Percentiles rank a stretch among this genome's conserved stretches.
These are phyloP conservation scores for Rhodotorula kratochvilovae DNA, from an alignment of 768 basidiomycete genomes.

Conservation along the genomic window DNA sequence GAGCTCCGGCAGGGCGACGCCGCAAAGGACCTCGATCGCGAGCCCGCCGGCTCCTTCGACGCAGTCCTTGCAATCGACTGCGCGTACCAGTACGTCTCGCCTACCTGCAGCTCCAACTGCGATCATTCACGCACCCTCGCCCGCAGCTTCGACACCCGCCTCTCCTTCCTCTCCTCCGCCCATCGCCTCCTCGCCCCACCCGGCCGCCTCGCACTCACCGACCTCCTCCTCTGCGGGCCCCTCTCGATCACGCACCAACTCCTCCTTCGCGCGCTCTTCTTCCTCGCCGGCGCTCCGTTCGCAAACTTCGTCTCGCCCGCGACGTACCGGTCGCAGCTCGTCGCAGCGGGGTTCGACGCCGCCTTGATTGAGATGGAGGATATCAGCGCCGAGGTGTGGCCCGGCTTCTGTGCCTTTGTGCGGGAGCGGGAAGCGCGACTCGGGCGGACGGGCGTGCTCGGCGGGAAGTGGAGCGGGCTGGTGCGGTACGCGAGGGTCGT, in stretches of 20 bases:
- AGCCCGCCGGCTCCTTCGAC: neutral
- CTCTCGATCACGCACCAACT: constrained; percentile 1
- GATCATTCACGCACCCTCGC: no score
- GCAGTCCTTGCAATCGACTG: constrained; percentile 24
- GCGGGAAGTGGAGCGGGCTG: constrained; percentile 6
- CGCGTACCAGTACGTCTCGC: constrained; percentile 21
- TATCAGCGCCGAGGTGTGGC: constrained; percentile 15
- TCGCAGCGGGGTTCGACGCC: neutral
- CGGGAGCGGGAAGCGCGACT: neutral
- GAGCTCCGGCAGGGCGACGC: constrained; percentile 18
- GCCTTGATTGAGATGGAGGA: constrained; percentile 11
- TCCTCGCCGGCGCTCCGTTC: constrained; percentile 14
- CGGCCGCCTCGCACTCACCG: constrained; percentile 12
- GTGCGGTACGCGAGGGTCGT: constrained; percentile 21
- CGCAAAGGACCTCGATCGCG: neutral
- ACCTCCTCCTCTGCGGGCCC: constrained; percentile 11
- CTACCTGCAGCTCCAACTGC: no score
- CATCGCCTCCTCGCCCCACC: neutral
- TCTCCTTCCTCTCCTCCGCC: constrained; percentile 2
- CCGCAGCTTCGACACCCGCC: constrained; percentile 22
- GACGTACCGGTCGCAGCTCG: neutral
- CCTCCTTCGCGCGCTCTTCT: constrained; percentile 20
- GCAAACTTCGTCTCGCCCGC: constrained; percentile 7
- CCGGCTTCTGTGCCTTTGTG: constrained; percentile 12
- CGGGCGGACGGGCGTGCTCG: neutral